phyloP scores from a whole-genome alignment of 164 flowering plant genomes.

The Vitis riparia region DNA sequence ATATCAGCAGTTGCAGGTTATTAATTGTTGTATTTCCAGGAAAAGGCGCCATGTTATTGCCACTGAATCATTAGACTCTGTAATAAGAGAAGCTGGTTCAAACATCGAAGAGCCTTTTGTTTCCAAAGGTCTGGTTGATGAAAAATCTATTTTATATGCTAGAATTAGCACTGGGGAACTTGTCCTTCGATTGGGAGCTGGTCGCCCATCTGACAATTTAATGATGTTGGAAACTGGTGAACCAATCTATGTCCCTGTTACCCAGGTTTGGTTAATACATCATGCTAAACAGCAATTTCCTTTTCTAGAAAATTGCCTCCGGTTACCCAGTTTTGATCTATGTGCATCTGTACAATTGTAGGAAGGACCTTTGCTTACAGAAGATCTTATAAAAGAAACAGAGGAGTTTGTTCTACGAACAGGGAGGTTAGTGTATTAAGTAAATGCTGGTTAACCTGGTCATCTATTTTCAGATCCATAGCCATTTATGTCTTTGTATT shows the following conservation, averaged over 20 bases:
- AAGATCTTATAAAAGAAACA: constrained; percentile 89
- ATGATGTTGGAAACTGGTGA: constrained; percentile 92
- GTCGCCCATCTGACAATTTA: constrained; percentile 49
- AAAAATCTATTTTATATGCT: constrained; percentile 52
- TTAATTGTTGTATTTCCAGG: constrained; percentile 89
- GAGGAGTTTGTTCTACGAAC: constrained; percentile 96
- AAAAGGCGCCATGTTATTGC: constrained; percentile 66
- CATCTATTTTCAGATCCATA: background rate
- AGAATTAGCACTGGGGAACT: constrained; percentile 63
- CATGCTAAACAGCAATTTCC: background rate
- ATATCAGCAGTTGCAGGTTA: constrained; percentile 87
- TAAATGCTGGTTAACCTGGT: constrained; percentile 4
- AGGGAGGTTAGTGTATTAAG: constrained; percentile 69
- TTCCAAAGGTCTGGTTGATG: constrained; percentile 24
- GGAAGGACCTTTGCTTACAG: constrained; percentile 95
- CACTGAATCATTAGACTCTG: constrained; percentile 61
- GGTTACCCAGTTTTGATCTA: constrained; percentile 6
- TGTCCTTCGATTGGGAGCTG: constrained; percentile 79
- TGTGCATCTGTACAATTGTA: constrained; percentile 22
- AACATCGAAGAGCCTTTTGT: constrained; percentile 31
- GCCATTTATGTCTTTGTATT: background rate
- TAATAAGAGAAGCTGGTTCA: constrained; percentile 40
- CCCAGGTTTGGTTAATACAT: constrained; percentile 62
- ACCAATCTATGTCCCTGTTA: constrained; percentile 73
- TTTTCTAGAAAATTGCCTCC: background rate